Evolutionary conservation across 768 basidiomycete species (phyloP).

Genomic region (Mycena floridula): DNA sequence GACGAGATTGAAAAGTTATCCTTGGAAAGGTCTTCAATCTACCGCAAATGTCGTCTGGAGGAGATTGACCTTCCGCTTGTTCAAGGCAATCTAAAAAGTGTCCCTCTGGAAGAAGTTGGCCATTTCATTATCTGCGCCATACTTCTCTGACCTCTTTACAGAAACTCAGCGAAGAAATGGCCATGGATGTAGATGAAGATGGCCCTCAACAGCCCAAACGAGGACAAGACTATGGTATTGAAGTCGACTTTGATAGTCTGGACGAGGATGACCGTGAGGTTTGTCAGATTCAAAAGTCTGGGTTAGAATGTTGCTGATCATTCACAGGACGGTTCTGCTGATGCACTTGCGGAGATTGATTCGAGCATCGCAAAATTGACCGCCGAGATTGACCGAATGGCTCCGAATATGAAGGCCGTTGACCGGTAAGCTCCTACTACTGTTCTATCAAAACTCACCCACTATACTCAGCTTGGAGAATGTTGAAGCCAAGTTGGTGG

Average conservation of each 20-base stretch:
- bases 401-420: conserved; percentile 95
- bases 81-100: conserved; percentile 72
- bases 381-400: conserved; percentile 86
- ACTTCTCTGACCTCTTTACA: conserved; percentile 18
- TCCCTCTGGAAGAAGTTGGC: conserved; percentile 93
- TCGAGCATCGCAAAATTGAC: conserved; percentile 62
- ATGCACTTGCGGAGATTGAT: conserved; percentile 68
- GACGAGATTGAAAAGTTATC: conserved; percentile 89
- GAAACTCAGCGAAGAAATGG: conserved; percentile 80
- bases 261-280: conserved; percentile 73
- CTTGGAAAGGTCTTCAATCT: conserved; percentile 79
- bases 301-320: neutral
- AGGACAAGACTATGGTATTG: conserved; percentile 81
- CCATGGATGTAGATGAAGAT: conserved; percentile 90
- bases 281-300: conserved; percentile 9
- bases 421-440: conserved; percentile 51
- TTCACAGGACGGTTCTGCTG: conserved; percentile 52
- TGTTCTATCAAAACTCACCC: neutral
- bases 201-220: conserved; percentile 67
- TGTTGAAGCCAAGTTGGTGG: conserved; percentile 76
- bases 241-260: conserved; percentile 75
- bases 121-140: neutral
- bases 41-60: conserved; percentile 90
- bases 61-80: conserved; percentile 80
- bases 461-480: conserved; percentile 57